phyloP scores from a whole-genome alignment of 139 green algal species.

The Mychonastes homosphaera region DNA sequence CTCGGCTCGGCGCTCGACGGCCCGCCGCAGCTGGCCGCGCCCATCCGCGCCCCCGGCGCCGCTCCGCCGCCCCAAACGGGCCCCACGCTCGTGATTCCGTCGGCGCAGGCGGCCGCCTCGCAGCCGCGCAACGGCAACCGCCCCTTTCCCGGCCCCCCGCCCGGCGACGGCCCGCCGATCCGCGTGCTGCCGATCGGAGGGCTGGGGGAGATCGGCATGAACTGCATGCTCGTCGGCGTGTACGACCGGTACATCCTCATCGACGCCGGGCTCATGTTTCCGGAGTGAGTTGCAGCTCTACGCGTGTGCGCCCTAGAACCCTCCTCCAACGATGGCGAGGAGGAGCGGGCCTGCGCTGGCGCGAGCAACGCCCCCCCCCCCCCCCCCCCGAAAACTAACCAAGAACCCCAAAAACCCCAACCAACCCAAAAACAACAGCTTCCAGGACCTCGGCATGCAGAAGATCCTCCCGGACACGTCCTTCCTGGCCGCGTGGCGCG shows the following conservation, averaged over 20 bases:
- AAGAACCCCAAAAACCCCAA: neutral
- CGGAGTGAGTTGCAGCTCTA: constrained; percentile 88
- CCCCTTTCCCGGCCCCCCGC: constrained; percentile 53
- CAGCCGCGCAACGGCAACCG: constrained; percentile 2
- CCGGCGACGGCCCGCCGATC: constrained; percentile 63
- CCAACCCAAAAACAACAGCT: constrained; percentile 40
- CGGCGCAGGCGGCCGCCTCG: no score
- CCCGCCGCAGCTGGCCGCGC: constrained; percentile 3
- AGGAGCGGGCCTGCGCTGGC: no score
- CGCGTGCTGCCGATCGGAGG: constrained; percentile 92
- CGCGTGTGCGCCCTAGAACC: no score
- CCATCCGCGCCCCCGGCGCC: no score
- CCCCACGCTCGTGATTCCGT: no score
- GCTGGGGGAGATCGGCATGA: constrained; percentile 99
- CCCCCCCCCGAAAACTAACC: neutral
- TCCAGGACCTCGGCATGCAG: constrained; percentile 91
- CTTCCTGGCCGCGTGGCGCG: constrained; percentile 86
- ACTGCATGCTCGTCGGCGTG: constrained; percentile 96
- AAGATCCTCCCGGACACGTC: constrained; percentile 94
- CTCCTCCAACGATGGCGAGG: no score
- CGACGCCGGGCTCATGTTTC: constrained; percentile 99
- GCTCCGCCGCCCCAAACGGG: no score
- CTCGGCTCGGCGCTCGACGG: constrained; percentile 47
- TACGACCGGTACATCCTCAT: constrained; percentile 96
- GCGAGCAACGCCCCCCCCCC: no score